A percentile compares a stretch with the other conserved stretches of the same genome.
Evolutionary conservation across 495 filamentous ascomycete genomes (phyloP).

Genomic region (Penicillium cinerascens): DNA sequence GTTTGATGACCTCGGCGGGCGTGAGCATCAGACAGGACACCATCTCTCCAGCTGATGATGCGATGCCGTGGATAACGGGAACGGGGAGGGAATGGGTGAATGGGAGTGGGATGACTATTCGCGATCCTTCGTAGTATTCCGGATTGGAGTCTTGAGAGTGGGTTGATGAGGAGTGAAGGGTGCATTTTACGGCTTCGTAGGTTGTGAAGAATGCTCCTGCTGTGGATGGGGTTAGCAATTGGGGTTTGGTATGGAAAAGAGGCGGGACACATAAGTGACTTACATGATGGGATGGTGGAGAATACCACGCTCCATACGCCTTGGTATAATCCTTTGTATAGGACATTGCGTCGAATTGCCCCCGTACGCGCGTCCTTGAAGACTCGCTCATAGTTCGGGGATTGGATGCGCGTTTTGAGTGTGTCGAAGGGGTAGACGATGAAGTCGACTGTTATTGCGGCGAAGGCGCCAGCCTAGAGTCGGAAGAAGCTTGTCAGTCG

Average conservation of each 20-base stretch:
- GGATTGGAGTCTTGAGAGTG: conserved; percentile 31
- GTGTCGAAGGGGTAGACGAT: conserved; percentile 83
- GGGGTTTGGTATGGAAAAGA: not conserved
- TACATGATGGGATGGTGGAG: conserved; percentile 82
- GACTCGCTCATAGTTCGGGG: conserved; percentile 61
- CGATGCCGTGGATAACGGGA: conserved; percentile 63
- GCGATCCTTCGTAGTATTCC: conserved; percentile 27
- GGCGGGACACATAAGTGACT: too few relatives aligned
- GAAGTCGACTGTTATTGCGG: conserved; percentile 76
- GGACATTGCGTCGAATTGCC: conserved; percentile 47
- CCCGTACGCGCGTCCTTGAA: conserved; percentile 55
- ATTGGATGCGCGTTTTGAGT: conserved; percentile 81
- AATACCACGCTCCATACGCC: conserved; percentile 84
- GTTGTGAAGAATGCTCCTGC: conserved; percentile 88
- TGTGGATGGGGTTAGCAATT: conserved; percentile 23
- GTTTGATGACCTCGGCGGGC: conserved; percentile 88
- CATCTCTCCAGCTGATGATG: conserved; percentile 71
- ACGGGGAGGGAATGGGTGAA: conserved; percentile 47
- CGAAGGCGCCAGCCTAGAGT: conserved; percentile 71
- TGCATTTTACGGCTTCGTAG: conserved; percentile 71
- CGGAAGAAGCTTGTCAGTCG: not conserved
- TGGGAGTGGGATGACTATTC: conserved; percentile 28
- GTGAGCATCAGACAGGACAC: conserved; percentile 83
- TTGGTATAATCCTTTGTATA: conserved; percentile 80
- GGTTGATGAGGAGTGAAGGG: conserved; percentile 43